phyloP scores from a whole-genome alignment of 2,329 filamentous ascomycete species.

The Colletotrichum paranaense region DNA sequence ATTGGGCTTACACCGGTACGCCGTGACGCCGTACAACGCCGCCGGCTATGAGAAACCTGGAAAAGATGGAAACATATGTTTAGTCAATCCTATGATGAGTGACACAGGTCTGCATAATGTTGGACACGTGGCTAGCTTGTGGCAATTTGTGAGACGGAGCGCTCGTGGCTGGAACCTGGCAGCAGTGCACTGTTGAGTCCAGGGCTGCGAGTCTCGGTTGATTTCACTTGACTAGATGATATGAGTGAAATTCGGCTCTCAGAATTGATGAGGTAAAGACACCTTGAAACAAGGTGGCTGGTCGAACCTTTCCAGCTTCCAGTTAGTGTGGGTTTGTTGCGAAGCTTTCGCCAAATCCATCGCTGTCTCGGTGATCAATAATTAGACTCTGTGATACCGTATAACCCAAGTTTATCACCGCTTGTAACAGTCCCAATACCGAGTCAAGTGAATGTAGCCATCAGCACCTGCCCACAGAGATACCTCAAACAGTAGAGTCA shows the following conservation, averaged over 20 bases:
- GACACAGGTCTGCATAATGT: neutral
- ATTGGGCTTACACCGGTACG: neutral
- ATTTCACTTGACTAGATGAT: neutral
- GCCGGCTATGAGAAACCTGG: neutral
- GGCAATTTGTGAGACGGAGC: neutral
- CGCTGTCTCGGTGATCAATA: neutral
- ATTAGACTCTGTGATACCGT: neutral
- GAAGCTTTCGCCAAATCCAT: neutral
- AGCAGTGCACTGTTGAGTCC: neutral
- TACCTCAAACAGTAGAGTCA: neutral
- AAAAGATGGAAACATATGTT: constrained; percentile 5
- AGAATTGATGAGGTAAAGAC: neutral
- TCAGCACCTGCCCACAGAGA: neutral
- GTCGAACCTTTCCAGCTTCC: neutral
- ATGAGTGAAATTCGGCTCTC: neutral
- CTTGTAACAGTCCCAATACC: neutral
- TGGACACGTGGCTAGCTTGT: constrained; percentile 27
- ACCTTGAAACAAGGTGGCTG: neutral
- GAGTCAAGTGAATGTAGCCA: neutral
- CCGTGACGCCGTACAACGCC: neutral
- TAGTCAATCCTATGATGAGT: neutral
- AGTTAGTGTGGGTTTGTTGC: neutral
- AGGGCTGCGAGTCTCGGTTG: neutral
- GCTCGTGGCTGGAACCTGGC: neutral
- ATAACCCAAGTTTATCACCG: neutral